phyloP scores from a whole-genome alignment of 169 alveolate species.

The Cystoisospora suis region DNA sequence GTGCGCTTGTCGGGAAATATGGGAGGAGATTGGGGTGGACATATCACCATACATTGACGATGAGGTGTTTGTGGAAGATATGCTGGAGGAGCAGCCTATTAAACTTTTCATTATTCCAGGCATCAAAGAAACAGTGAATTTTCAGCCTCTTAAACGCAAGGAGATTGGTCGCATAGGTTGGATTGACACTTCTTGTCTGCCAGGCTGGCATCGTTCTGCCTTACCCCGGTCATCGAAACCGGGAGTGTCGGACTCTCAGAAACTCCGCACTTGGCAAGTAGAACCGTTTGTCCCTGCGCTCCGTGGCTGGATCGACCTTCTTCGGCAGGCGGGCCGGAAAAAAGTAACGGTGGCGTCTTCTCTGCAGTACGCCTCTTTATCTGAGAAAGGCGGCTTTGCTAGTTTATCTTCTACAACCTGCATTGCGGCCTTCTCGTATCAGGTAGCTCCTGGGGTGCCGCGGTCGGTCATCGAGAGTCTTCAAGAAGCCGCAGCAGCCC shows the following conservation, averaged over 20 bases:
- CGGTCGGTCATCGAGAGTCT: neutral
- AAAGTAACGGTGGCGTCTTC: neutral
- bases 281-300: constrained; percentile 41
- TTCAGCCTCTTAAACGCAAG: constrained; percentile 82
- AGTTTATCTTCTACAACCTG: neutral
- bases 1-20: constrained; percentile 94
- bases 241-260: neutral
- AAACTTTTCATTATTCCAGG: constrained; percentile 88
- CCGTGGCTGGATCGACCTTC: constrained; percentile 41
- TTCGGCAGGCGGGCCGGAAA: neutral
- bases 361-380: constrained; percentile 2
- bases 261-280: constrained; percentile 45
- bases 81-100: constrained; percentile 79
- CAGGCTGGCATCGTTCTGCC: constrained; percentile 39
- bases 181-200: constrained; percentile 76
- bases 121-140: constrained; percentile 76
- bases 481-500: constrained; percentile 4
- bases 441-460: constrained; percentile 21
- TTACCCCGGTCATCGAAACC: neutral
- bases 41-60: constrained; percentile 78
- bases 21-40: constrained; percentile 93
- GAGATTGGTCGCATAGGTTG: constrained; percentile 86
- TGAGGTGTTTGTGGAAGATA: constrained; percentile 78
- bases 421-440: constrained; percentile 9
- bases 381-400: neutral